Conservation (phyloP, 345 rosid genomes). For the Conringia planisiliqua region DNA sequence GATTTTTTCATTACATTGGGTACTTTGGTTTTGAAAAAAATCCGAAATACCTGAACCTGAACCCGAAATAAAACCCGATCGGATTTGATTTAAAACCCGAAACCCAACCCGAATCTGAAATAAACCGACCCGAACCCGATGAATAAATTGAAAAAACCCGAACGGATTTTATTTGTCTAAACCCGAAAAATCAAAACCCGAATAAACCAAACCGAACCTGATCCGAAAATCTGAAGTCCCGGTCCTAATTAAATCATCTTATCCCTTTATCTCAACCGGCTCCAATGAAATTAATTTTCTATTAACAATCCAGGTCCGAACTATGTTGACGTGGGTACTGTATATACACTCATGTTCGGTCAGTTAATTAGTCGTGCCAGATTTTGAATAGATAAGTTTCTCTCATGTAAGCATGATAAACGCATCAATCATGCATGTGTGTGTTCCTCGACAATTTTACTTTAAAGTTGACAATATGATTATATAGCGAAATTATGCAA, state of each 20-base stretch:
- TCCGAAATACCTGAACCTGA: too few relatives aligned
- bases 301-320: neutral
- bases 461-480: neutral
- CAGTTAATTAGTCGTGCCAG: neutral
- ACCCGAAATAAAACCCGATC: too few relatives aligned
- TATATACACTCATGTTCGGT: neutral
- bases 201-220: too few relatives aligned
- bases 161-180: too few relatives aligned
- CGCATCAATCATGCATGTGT: conserved; percentile 17
- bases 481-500: neutral
- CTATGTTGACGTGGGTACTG: neutral
- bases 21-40: too few relatives aligned
- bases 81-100: too few relatives aligned
- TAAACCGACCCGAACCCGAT: too few relatives aligned
- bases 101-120: too few relatives aligned
- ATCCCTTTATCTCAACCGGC: neutral
- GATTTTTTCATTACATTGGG: too few relatives aligned
- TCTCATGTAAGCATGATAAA: neutral
- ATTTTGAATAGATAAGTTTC: neutral
- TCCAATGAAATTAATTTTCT: neutral
- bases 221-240: too few relatives aligned
- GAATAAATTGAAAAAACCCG: too few relatives aligned
- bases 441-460: neutral
- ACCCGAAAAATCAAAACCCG: too few relatives aligned
- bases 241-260: neutral